These are phyloP conservation scores for Rachicladosporium sp. DNA, from an alignment of 2,329 filamentous ascomycete species.

Conservation along the genomic window DNA sequence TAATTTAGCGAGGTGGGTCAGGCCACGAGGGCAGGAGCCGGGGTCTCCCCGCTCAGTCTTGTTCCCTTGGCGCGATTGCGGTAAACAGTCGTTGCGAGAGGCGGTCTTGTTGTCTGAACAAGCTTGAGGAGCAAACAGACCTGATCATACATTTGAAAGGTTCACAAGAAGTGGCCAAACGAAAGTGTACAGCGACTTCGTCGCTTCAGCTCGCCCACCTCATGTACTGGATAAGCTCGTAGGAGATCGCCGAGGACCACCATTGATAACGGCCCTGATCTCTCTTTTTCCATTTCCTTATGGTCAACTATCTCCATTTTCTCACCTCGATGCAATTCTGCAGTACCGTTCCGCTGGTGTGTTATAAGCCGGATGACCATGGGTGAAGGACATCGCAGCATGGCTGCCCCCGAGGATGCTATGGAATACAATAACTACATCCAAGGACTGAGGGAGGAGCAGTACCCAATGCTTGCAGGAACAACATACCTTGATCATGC, in stretches of 20 bases:
- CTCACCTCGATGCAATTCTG: background rate
- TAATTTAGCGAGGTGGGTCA: too few relatives aligned
- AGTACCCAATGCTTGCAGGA: conserved; percentile 33
- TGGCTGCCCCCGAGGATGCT: background rate
- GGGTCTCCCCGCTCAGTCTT: too few relatives aligned
- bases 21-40: too few relatives aligned
- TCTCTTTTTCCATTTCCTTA: background rate
- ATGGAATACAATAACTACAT: conserved; percentile 29
- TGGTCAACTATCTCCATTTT: background rate
- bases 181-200: too few relatives aligned
- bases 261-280: background rate
- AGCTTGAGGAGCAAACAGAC: too few relatives aligned
- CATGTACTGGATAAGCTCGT: too few relatives aligned
- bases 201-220: too few relatives aligned
- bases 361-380: background rate
- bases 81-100: too few relatives aligned
- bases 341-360: background rate
- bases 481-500: conserved; percentile 76
- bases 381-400: background rate
- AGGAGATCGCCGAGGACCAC: conserved; percentile 1
- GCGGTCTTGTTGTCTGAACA: too few relatives aligned
- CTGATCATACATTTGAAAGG: too few relatives aligned
- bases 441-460: conserved; percentile 32
- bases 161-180: too few relatives aligned
- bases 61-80: too few relatives aligned